A percentile compares a stretch with the other conserved stretches of the same genome.
phyloP scores from a whole-genome alignment of 2,329 filamentous ascomycete species.

The Epichloe uncinata region DNA sequence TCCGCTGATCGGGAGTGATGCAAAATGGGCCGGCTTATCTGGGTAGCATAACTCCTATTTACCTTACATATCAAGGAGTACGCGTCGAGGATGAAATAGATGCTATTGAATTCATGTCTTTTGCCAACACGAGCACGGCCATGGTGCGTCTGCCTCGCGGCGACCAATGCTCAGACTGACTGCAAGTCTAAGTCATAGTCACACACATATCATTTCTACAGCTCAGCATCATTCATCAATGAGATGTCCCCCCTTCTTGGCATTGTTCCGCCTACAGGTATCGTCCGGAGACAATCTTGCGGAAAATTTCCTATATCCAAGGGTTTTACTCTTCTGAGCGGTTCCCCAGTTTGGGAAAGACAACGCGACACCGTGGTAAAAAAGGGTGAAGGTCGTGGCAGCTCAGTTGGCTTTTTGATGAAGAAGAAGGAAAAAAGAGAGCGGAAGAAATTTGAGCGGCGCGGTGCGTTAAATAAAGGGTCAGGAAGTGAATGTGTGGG shows the following conservation, averaged over 20 bases:
- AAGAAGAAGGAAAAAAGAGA: conserved; percentile 29
- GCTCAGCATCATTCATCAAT: background rate
- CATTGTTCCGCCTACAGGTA: conserved; percentile 38
- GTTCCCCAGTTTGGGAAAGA: conserved; percentile 37
- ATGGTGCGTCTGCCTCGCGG: no score
- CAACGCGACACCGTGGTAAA: conserved; percentile 47
- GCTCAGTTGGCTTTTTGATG: conserved; percentile 53
- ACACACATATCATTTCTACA: background rate
- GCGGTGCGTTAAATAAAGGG: conserved; percentile 13
- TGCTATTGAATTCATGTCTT: background rate
- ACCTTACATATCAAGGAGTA: no score
- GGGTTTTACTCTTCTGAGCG: conserved; percentile 46
- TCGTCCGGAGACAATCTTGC: conserved; percentile 21
- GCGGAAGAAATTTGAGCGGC: conserved; percentile 17
- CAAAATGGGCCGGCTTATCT: background rate
- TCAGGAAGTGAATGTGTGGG: background rate
- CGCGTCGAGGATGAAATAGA: no score
- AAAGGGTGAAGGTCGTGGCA: conserved; percentile 49
- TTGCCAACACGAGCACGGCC: no score
- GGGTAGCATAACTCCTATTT: no score
- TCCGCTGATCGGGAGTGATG: conserved; percentile 8
- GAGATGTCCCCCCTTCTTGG: conserved; percentile 44
- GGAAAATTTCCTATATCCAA: conserved; percentile 52
- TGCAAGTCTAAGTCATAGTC: no score
- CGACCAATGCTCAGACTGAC: no score